Evolutionary conservation across 108 stramenopile genomes (phyloP).

Genomic region (Nannochloropsis oceanica): DNA sequence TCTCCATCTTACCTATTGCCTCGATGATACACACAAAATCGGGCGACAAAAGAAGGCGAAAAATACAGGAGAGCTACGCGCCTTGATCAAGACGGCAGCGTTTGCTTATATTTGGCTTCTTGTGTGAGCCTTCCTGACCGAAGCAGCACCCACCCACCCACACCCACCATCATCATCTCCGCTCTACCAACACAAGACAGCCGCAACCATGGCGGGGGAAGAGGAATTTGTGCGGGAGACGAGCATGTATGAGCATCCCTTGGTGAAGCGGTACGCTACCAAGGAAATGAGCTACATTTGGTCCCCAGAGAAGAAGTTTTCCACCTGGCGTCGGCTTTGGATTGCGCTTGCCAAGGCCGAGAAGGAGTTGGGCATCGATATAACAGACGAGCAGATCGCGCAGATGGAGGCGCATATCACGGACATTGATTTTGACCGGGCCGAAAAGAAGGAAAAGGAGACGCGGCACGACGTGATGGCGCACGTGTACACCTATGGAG

Average conservation of each 20-base stretch:
- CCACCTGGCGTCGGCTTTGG: slow-evolving; percentile 95
- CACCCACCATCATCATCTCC: too few species aligned
- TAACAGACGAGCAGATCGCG: slow-evolving; percentile 75
- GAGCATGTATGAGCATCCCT: slow-evolving; percentile 64
- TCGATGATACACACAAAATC: too few species aligned
- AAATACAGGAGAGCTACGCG: too few species aligned
- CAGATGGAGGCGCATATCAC: slow-evolving; percentile 63
- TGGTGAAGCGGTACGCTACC: slow-evolving; percentile 70
- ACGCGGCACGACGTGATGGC: slow-evolving; percentile 99
- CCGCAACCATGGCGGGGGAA: neutral
- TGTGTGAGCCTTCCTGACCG: too few species aligned
- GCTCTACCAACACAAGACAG: neutral
- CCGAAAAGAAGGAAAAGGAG: slow-evolving; percentile 76
- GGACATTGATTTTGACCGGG: slow-evolving; percentile 81
- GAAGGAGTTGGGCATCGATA: slow-evolving; percentile 82
- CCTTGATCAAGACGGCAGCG: too few species aligned
- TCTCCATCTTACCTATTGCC: too few species aligned
- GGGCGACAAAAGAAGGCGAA: too few species aligned
- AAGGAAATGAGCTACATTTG: slow-evolving; percentile 95
- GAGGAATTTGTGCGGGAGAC: neutral
- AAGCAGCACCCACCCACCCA: too few species aligned
- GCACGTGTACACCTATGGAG: slow-evolving; percentile 91
- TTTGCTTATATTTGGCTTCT: too few species aligned
- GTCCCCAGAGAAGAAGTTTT: slow-evolving; percentile 95
- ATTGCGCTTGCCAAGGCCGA: slow-evolving; percentile 91